Evolutionary conservation across 2,329 filamentous ascomycete genomes (phyloP), one percentile per base, ranked within the genome.

Genomic region (Pseudogymnoascus sp.): DNA sequence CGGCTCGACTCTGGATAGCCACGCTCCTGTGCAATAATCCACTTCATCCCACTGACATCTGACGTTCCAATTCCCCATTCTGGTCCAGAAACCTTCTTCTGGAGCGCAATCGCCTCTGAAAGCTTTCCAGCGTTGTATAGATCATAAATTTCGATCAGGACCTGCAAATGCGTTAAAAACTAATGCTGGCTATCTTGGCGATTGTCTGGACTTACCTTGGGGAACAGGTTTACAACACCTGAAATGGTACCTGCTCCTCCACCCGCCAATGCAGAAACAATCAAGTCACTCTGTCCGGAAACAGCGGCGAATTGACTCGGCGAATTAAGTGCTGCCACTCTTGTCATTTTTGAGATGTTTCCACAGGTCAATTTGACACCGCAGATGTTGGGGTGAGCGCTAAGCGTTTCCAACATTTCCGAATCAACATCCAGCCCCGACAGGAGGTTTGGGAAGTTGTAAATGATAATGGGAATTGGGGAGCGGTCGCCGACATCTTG

Each of bases 231-330:
- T 26, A 79, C 85, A 65, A 87, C 82, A 2, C 83, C 85, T 0
- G 84, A 83, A 59, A 88, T 83, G 66, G 80, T 83, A 8, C 86
- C 85, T 2, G 80, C 78, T 31, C 80, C 82, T 14, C 85, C 85
- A 6, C 81, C 80, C 1, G 79, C 78, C 35, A 88, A 72, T 0
- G 82, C 83, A 2, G 83, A 83, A 59, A 88, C 75, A 23, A 91
- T 73, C 72, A 89, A 91, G 69, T 92, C 89, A 1, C 83, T 84
- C 74, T 91, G 88, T 0, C 89, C 89, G 19, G 81, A 83, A 38
- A 82, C 82, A 64, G 80, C 76, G 7, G 76, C 72, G 63, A 70
- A 74, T 26, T 87, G 83, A 0, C 86, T 90, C 74, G 85, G 83
- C 63, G 90, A 88, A 68, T 87, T 77, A 61, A 88, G 78, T 3